A percentile compares a stretch with the other conserved stretches of the same genome.
These are phyloP conservation scores for Venturia effusa DNA, from an alignment of 2,329 filamentous ascomycete genomes.

Conservation along the genomic window DNA sequence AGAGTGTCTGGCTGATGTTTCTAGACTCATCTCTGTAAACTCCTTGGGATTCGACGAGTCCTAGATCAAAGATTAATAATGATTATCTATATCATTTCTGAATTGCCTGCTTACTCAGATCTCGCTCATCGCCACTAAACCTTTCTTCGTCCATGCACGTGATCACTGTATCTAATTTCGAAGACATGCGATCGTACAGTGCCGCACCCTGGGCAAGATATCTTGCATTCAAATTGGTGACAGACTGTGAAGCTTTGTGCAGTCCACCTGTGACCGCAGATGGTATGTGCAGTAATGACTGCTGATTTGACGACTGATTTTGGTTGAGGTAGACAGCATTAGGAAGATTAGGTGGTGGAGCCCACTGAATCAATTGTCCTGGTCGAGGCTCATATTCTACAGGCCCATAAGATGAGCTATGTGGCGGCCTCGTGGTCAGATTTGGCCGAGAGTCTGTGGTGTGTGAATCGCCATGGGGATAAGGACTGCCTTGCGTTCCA, in stretches of 20 bases:
- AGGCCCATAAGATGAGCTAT: neutral
- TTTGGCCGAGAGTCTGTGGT: neutral
- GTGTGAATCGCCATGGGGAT: neutral
- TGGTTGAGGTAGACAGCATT: neutral
- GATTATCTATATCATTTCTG: constrained; percentile 20
- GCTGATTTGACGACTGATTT: neutral
- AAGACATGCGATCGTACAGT: constrained; percentile 49
- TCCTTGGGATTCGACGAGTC: neutral
- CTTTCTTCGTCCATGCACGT: constrained; percentile 59
- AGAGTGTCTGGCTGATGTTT: neutral
- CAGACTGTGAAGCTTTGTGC: constrained; percentile 8
- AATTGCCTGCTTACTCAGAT: constrained; percentile 33
- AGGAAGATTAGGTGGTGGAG: neutral
- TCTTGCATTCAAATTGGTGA: constrained; percentile 13
- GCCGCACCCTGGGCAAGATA: constrained; percentile 29
- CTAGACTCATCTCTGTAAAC: neutral
- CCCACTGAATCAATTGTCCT: neutral
- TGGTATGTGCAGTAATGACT: constrained; percentile 3
- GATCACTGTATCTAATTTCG: constrained; percentile 56
- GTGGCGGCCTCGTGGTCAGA: neutral
- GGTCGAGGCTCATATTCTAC: neutral
- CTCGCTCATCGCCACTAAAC: constrained; percentile 41
- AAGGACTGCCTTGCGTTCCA: neutral
- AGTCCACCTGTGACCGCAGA: constrained; percentile 1
- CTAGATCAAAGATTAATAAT: neutral